phyloP scores from a whole-genome alignment of 345 rosid genomes.

The Citropsis articulata region DNA sequence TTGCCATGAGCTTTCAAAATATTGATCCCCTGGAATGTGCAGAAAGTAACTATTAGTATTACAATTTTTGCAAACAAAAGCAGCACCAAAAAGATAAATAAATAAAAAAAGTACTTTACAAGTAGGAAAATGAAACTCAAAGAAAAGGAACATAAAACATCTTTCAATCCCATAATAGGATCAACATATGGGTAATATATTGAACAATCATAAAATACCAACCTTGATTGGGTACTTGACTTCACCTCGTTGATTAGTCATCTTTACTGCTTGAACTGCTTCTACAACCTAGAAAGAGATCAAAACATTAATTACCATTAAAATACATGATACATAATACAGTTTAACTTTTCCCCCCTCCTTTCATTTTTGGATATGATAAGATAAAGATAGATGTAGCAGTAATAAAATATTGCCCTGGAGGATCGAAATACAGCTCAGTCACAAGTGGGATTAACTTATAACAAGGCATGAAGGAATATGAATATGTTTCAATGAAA shows the following conservation, averaged over 20 bases:
- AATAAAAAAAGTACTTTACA: not conserved
- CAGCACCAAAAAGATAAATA: not conserved
- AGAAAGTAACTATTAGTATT: constrained; percentile 4
- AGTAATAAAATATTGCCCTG: not conserved
- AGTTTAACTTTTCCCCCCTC: not conserved
- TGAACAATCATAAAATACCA: constrained; percentile 3
- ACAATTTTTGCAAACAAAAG: not conserved
- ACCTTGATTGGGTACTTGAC: constrained; percentile 96
- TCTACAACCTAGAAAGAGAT: constrained; percentile 67
- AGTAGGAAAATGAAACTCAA: not conserved
- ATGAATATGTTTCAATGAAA: not conserved
- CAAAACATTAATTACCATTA: not conserved
- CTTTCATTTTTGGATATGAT: not conserved
- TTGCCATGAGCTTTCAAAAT: constrained; percentile 94
- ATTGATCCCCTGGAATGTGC: constrained; percentile 63
- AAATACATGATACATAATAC: not conserved
- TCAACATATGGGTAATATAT: not conserved
- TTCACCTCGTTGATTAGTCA: constrained; percentile 91
- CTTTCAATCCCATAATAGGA: not conserved
- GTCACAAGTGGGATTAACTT: not conserved
- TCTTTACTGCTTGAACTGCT: constrained; percentile 82
- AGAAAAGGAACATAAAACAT: not conserved
- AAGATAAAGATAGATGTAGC: not conserved
- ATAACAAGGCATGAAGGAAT: not conserved
- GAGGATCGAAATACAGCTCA: not conserved